Evolutionary conservation across 176 grass and related monocot genomes (phyloP).

Genomic region (Eleusine indica): DNA sequence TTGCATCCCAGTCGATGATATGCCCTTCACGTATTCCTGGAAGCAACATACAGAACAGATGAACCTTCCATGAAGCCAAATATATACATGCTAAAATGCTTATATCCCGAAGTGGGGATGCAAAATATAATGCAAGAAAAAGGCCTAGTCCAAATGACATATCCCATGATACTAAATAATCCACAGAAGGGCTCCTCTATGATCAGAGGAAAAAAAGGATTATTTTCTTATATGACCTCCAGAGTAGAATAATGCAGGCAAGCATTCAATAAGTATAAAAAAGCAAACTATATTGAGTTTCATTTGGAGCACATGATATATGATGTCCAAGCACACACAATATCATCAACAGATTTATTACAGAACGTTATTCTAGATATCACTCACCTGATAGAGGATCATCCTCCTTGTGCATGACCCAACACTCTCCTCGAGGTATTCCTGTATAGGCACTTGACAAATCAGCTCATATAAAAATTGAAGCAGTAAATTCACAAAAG

Average conservation of each 20-base stretch:
- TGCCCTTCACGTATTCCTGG: constrained; percentile 89
- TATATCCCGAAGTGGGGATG: background rate
- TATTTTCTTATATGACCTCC: background rate
- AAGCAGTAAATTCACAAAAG: background rate
- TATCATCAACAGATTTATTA: background rate
- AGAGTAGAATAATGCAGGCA: background rate
- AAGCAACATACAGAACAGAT: background rate
- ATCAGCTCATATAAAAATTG: background rate
- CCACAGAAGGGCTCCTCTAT: background rate
- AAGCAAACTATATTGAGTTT: background rate
- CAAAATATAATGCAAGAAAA: background rate
- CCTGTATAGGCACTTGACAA: constrained; percentile 49
- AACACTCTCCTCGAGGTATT: constrained; percentile 86
- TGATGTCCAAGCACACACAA: background rate
- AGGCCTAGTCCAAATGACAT: background rate
- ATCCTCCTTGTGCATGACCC: constrained; percentile 78
- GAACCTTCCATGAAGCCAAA: background rate
- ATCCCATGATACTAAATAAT: background rate
- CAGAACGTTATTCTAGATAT: background rate
- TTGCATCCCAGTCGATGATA: constrained; percentile 95
- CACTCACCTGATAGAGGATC: constrained; percentile 89
- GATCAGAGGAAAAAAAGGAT: too few relatives aligned
- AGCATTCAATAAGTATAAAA: background rate
- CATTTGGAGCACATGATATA: background rate
- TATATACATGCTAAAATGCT: background rate